Evolutionary conservation across 306 rosid genomes (phyloP).

Genomic region (Lathyrus aphaca): DNA sequence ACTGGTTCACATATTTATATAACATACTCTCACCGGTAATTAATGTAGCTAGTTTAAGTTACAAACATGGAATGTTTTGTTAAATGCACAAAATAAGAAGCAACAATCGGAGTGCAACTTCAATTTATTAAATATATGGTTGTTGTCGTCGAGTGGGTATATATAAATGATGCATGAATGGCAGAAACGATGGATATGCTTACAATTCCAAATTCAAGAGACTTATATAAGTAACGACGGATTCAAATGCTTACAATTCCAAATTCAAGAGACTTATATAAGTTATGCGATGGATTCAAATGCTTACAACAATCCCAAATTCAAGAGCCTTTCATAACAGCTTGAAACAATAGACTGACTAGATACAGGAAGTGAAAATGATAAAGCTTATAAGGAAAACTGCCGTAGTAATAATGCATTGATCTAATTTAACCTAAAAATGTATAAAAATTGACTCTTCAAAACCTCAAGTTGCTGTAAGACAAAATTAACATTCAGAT

Average conservation of each 20-base stretch:
- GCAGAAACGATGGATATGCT: too few relatives aligned
- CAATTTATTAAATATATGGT: too few relatives aligned
- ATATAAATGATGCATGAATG: too few relatives aligned
- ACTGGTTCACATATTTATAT: background rate
- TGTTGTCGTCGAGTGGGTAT: too few relatives aligned
- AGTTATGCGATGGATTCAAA: slow-evolving; percentile 15
- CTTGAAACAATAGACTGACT: slow-evolving; percentile 20
- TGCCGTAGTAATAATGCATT: slow-evolving; percentile 10
- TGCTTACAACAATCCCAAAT: slow-evolving; percentile 18
- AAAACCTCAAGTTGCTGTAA: slow-evolving; percentile 29
- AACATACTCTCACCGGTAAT: too few relatives aligned
- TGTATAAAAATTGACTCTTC: slow-evolving; percentile 13
- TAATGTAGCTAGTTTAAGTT: too few relatives aligned
- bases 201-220: too few relatives aligned
- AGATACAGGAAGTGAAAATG: slow-evolving; percentile 38
- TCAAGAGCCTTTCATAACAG: slow-evolving; percentile 17
- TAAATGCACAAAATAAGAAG: too few relatives aligned
- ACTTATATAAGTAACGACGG: background rate
- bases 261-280: background rate
- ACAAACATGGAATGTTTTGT: too few relatives aligned
- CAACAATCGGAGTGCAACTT: too few relatives aligned
- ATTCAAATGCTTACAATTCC: too few relatives aligned
- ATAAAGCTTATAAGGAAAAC: slow-evolving; percentile 30
- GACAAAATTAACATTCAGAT: slow-evolving; percentile 48
- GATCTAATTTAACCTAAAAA: slow-evolving; percentile 45